Base-by-base conservation (phyloP, 768 basidiomycete species). In the Lactarius psammicola region DNA sequence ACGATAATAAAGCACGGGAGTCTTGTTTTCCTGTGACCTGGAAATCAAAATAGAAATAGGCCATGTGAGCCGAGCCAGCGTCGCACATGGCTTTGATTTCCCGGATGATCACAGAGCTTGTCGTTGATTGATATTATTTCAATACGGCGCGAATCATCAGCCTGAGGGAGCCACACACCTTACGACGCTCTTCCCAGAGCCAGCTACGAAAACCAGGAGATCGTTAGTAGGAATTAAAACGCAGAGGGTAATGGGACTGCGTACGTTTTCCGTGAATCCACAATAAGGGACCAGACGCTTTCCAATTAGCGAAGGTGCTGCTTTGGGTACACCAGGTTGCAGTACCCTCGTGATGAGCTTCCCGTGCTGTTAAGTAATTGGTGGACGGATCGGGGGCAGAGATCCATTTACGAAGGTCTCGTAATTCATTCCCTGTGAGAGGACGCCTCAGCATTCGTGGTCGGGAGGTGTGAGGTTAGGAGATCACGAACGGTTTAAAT, bases 211-310 rank as follows among this genome's bases (percentile, higher is more conserved):
- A 23, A n/a, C n/a, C 44, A n/a, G n/a, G 49, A 51, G 23, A 26
- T 28, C 2, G 13, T 51, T 17, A 51, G 13, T 13, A 26, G 23
- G 4, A 26, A 51, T 15, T 28, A 51, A 51, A 15, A 26, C 15
- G 13, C 4, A 51, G 49, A 7, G 49, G 2, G 23, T 15, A 26
- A 17, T 51, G 26, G 26, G 49, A 51, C 13, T 6, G 20, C 13
- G 49, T 51, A 51, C 49, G 49, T 26, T 51, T 51, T 51, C 49
- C 49, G 49, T 51, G 23, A 51, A 51, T 28, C 49, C 49, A 51
- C 23, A 51, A 51, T 2, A 51, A 51, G 49, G 49, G 28, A 51
- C 49, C 49, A 51, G 49, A 51, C 49, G 26, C 26, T 13, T 51
- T 51, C 49, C 49, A 51, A 26, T 51, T 26, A 6, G 23, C 49